Percentiles rank a stretch among this genome's conserved stretches.
phyloP scores from a whole-genome alignment of 495 filamentous ascomycete genomes.

The Neurospora sp. region DNA sequence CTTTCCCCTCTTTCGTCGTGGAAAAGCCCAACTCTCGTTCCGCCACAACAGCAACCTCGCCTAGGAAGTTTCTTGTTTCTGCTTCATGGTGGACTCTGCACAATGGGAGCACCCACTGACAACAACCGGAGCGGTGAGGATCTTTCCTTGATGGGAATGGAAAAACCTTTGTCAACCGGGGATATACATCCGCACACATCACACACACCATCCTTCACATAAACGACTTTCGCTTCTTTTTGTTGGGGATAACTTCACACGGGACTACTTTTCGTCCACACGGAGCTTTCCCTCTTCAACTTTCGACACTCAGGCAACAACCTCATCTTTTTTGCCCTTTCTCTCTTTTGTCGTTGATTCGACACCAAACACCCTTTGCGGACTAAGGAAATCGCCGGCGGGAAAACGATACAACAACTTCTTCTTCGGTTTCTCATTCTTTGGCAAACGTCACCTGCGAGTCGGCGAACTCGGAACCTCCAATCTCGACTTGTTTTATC shows the following conservation, averaged over 20 bases:
- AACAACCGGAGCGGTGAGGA: neutral
- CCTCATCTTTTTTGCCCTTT: neutral
- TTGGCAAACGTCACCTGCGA: neutral
- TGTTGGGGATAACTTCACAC: neutral
- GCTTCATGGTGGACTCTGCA: neutral
- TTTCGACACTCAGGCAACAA: neutral
- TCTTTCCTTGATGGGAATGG: neutral
- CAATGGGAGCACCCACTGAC: neutral
- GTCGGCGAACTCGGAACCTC: neutral
- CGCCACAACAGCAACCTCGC: neutral
- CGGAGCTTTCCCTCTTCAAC: neutral
- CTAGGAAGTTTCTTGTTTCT: neutral
- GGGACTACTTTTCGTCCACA: neutral
- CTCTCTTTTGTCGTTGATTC: neutral
- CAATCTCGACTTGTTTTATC: neutral
- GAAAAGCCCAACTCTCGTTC: neutral
- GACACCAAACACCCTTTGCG: neutral
- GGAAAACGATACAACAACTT: neutral
- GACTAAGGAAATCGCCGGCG: neutral
- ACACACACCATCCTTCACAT: neutral
- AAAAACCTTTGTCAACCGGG: neutral
- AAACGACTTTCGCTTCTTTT: neutral
- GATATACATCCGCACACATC: neutral
- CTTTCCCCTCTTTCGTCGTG: neutral
- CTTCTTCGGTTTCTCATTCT: neutral